Evolutionary conservation across 2,329 filamentous ascomycete genomes (phyloP).

Genomic region (Arthrobotrys entomopaga): DNA sequence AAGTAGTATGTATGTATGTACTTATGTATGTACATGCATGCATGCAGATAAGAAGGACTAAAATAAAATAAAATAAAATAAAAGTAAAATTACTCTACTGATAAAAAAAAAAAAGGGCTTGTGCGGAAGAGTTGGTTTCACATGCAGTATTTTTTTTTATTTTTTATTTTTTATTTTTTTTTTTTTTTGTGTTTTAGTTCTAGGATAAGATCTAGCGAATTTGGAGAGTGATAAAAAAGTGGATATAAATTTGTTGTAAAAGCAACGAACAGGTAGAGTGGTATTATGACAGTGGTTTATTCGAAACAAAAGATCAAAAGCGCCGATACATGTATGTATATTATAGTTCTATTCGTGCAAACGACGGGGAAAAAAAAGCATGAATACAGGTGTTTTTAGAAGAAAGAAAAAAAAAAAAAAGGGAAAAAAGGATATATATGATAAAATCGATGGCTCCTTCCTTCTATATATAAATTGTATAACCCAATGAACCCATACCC

Average conservation of each 20-base stretch:
- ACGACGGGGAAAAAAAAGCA: not conserved
- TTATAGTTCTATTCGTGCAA: conserved; percentile 39
- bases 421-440: conserved; percentile 16
- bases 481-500: conserved; percentile 29
- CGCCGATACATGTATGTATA: conserved; percentile 54
- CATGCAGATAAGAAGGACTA: conserved; percentile 35
- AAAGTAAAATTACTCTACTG: too few species aligned
- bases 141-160: not conserved
- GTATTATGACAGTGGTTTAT: conserved; percentile 38
- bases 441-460: conserved; percentile 35
- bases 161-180: not conserved
- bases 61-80: not conserved
- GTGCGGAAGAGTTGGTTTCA: conserved; percentile 19
- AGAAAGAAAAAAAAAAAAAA: conserved; percentile 3
- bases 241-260: too few species aligned
- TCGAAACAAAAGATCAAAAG: conserved; percentile 25
- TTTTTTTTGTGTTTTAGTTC: too few species aligned
- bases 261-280: conserved; percentile 33
- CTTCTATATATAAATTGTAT: conserved; percentile 45
- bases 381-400: not conserved
- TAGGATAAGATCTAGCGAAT: too few species aligned
- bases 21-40: conserved; percentile 10
- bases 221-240: not conserved
- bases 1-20: not conserved
- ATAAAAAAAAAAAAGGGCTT: conserved; percentile 10